These are phyloP conservation scores for Cryphonectria parasitica DNA, from an alignment of 2,329 filamentous ascomycete species.

Conservation along the genomic window DNA sequence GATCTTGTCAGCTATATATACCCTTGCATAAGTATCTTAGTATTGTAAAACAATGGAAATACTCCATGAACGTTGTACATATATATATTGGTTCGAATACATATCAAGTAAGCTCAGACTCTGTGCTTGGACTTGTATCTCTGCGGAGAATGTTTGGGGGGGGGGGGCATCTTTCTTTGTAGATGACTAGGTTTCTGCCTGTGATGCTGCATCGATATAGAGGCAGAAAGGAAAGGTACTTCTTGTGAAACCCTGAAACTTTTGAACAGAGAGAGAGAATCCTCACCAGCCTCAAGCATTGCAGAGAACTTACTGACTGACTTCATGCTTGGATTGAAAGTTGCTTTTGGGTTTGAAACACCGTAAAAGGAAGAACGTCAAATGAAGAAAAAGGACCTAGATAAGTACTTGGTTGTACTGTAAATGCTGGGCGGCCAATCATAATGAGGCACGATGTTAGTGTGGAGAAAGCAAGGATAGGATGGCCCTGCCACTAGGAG, in stretches of 20 bases:
- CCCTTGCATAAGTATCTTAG: background rate
- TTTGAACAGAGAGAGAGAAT: background rate
- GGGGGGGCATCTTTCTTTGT: background rate
- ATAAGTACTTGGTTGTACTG: too few species aligned
- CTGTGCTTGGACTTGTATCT: background rate
- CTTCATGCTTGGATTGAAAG: too few species aligned
- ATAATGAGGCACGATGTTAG: background rate
- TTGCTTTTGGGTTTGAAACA: background rate
- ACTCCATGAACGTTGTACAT: background rate
- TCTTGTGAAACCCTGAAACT: background rate
- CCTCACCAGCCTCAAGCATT: background rate
- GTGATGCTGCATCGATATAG: background rate
- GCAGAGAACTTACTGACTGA: background rate
- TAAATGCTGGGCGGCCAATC: background rate
- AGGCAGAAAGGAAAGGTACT: background rate
- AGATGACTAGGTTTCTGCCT: background rate
- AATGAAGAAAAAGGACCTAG: too few species aligned
- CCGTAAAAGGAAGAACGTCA: background rate
- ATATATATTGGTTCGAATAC: background rate
- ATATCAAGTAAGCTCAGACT: background rate
- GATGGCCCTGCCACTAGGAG: slow-evolving; percentile 12
- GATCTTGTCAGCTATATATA: background rate
- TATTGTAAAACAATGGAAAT: background rate
- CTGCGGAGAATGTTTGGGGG: background rate
- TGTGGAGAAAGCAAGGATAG: slow-evolving; percentile 2